Evolutionary conservation across 1,284 basidiomycete species (phyloP), one percentile per base, ranked within the genome.

Genomic region (Ganoderma meredithae): DNA sequence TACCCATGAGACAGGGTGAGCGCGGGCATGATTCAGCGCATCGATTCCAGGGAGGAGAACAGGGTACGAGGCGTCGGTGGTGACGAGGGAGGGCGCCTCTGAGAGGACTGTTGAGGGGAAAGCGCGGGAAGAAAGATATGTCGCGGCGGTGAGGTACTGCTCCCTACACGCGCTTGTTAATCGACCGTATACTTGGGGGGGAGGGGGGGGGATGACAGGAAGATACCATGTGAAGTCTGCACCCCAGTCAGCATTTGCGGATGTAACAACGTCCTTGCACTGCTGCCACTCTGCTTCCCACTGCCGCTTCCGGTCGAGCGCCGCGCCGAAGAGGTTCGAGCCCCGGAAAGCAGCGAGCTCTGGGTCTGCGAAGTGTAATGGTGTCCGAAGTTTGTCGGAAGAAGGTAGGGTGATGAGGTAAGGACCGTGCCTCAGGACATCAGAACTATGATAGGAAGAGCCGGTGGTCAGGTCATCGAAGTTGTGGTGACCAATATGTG

Each of bases 31-130:
- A 75, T 97, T 97, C 61, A 97, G 82, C 7, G 90, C 83, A 79
- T 97, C 96, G 27, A 96, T 83, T 0, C 94, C 94, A 0, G 96
- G 96, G 41, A 97, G 83, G 40, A 97, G 87, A 9, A 97, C 85
- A 0, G 94, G 94, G 67, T 93, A 85, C 0, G 91, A 89, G 8
- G 85, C 79, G 0, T 83, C 77, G 5, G 83, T 82, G 8, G 83
- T 76, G 27, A 82, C 69, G n/a, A 91, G 83, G 0, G 88, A 83
- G 3, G 91, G 88, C 0, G 75, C 81, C 5, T 81, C 73, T 5
- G 88, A 88, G 33, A 97, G 84, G 13, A 97, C 80, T 1, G 89
- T 88, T 0, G 95, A 96, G 0, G 95, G 94, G 76, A 97, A 97
- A 0, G 95, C 93, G 56, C 96, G 88, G 1, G 95, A 96, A 0